Conservation (phyloP, 371 early-diverging fungal genomes). For the Mucor lusitanicus region DNA sequence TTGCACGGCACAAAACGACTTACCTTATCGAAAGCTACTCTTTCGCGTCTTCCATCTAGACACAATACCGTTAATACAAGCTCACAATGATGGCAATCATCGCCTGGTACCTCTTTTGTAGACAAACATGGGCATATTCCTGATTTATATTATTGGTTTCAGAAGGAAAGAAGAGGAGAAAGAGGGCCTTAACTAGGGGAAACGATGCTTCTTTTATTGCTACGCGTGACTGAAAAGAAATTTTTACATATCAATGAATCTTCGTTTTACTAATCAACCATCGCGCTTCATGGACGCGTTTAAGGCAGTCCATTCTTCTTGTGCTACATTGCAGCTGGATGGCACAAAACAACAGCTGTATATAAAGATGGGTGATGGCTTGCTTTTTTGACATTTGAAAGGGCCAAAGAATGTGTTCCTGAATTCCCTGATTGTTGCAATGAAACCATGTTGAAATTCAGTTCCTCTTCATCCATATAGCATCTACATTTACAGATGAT, state of each 20-base stretch:
- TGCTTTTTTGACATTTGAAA: not conserved
- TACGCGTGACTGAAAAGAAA: not conserved
- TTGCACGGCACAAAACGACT: not conserved
- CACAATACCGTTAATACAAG: not conserved
- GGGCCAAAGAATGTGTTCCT: not conserved
- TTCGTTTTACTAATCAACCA: constrained; percentile 1
- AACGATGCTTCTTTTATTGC: not conserved
- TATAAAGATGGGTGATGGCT: not conserved
- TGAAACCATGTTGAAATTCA: not conserved
- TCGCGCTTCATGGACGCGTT: constrained; percentile 8
- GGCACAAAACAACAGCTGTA: not conserved
- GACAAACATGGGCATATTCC: constrained; percentile 64
- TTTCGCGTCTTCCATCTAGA: constrained; percentile 79
- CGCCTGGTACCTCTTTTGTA: constrained; percentile 65
- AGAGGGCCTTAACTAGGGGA: not conserved
- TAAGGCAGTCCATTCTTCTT: not conserved
- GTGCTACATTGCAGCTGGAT: not conserved
- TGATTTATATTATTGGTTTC: not conserved
- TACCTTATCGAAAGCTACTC: constrained; percentile 87
- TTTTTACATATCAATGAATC: not conserved
- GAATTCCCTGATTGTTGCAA: not conserved
- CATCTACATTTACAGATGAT: not conserved
- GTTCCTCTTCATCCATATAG: not conserved
- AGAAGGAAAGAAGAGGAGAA: constrained; percentile 1
- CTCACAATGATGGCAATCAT: not conserved